Base-by-base conservation (phyloP, 208 protist genomes). In the Porcisia deanei region DNA sequence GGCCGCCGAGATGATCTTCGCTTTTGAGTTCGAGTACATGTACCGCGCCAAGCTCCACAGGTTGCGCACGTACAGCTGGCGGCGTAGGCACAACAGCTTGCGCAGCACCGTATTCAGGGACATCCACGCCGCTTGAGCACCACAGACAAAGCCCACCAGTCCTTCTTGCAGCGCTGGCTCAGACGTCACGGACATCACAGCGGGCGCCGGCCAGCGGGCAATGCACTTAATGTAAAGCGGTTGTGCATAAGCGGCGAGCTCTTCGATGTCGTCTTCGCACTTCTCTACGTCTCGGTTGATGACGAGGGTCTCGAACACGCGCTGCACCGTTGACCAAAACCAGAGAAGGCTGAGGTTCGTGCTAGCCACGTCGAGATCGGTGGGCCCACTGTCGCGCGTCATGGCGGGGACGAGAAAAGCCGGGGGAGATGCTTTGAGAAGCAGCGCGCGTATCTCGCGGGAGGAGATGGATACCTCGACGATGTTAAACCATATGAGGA, bases 281-380 rank as follows among this genome's bases (percentile, higher is more conserved):
- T 80, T 85, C 60, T 80, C 73, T n/a, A 86, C 77, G 61, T 92
- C 85, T 57, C 69, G 59, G 68, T 78, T 52, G 30, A 85, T 52
- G 14, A 88, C 73, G 37, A 92, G 55, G 14, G 84, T 76, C n/a
- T 80, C 72, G 66, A 85, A 77, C 72, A 90, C 76, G 41, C 73
- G 73, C 43, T 85, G 81, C 37, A 90, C 64, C 30, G 79, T 78
- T 30, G 86, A 83, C 76, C 86, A 74, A 63, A 83, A 83, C 88
- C 88, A 92, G 52, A 92, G 63, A n/a, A 92, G 70, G 49, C 82
- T 85, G 37, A 92, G 67, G 61, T 84, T 84, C 22, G 82, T 81
- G 25, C 82, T 81, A 1, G 65, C 76, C 20, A 83, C 47, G 58
- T 83, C 78, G 52, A 82, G 75, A 39, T 71, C 79, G 1, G 75